Base-by-base conservation (phyloP, 2,329 filamentous ascomycete genomes). In the Aspergillus sp. region DNA sequence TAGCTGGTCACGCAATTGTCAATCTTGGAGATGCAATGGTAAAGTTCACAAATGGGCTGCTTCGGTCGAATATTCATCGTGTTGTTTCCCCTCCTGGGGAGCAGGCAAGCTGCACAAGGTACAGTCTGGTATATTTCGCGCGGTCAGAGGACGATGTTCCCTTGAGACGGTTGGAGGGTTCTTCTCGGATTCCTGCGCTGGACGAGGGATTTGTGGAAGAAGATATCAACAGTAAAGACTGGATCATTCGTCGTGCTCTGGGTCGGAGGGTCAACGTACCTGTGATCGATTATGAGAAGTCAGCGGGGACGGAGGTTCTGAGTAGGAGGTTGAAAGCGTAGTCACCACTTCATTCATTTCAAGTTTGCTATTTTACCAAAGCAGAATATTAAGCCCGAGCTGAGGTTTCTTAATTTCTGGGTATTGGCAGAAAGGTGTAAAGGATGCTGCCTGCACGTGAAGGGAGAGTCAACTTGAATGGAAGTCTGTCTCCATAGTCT, bases 111-210 rank as follows among this genome's bases (percentile, higher is more conserved):
- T 62, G 58, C 17, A 79, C 76, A 22, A 74, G 85, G 57, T 83
- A 81, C 68, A 85, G 83, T 71, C 65, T 86, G 22, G 84, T 85
- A 9, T 86, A 86, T 67, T 86, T 86, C 70, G 74, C 78, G 30
- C 70, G 84, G 64, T 83, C 83, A 3, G 82, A 80, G 66, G 79
- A 84, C 71, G 74, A 80, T 25, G 79, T 84, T 17, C 55, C 80
- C 23, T 65, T 84, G 67, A 78, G 73, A 61, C 69, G 77, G 45
- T 54, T 81, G 60, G 71, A 77, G 8, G 75, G 75, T 0, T 74
- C 76, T 51, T 58, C 68, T 50, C 64, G 66, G 11, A 78, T 79
- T 59, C 75, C 77, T 34, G 64, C 66, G 1, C 61, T 79, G 28
- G 68, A 66, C 15, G 65, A 70, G 11, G 73, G 66, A 6, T 70